Evolutionary conservation across 2,329 filamentous ascomycete genomes (phyloP), one percentile per base, ranked within the genome.

Genomic region (Neopestalotiopsis sp.): DNA sequence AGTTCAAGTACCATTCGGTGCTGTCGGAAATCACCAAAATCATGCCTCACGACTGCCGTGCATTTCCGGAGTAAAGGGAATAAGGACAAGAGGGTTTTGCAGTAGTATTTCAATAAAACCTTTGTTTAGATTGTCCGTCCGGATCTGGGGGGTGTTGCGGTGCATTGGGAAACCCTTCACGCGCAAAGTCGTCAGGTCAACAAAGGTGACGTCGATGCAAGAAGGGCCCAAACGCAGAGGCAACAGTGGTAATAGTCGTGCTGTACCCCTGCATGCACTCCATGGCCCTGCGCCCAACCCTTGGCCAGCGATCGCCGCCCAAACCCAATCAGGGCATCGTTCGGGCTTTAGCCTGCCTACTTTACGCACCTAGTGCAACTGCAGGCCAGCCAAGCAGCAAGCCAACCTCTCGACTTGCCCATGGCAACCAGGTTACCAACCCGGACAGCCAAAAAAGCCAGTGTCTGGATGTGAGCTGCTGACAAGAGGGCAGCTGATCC

Each of bases 141-240:
- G 45, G 45, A 53, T 53, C 17, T 38, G 34, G 45, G 45, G 45
- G 45, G 9, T 53, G 24, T 28, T 28, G 24, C 24, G 24, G 24
- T 28, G 24, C 34, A 38, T 53, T 53, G 6, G 17, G 14, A 20
- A 20, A 13, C 13, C 45, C 45, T 20, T 17, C n/a, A 7, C 24
- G 45, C 6, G 17, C 14, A 10, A 24, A 53, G n/a, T 53, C n/a
- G 45, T 24, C 24, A 28, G 24, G 20, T 53, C 45, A 53, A 53
- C 45, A 53, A 53, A 53, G 45, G 45, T 53, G 45, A 53, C 45
- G 45, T 53, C 45, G 45, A 53, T 53, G 45, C 45, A 53, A 53
- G 45, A 53, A 53, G 45, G 45, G 45, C 45, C 45, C 45, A 53
- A 53, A 53, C 45, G 45, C 20, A 53, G 17, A 14, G 45, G 34